Evolutionary conservation across 805 yeast genomes (phyloP).

Genomic region (Millerozyma miso): DNA sequence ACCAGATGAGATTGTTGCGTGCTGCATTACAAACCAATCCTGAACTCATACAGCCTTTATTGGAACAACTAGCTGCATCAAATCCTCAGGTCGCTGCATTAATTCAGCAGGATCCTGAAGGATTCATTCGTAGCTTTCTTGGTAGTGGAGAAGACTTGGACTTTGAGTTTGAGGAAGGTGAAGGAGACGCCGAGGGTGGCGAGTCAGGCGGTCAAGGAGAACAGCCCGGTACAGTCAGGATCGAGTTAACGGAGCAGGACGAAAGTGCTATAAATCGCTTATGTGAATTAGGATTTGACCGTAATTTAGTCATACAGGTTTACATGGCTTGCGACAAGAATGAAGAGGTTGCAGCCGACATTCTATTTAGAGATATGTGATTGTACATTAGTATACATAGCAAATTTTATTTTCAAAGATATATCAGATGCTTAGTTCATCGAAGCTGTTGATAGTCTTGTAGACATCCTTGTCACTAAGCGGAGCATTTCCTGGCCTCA

Average conservation of each 20-base stretch:
- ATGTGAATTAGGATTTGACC: constrained; percentile 90
- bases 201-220: constrained; percentile 35
- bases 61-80: constrained; percentile 74
- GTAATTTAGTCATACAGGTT: constrained; percentile 83
- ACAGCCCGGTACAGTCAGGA: constrained; percentile 41
- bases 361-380: constrained; percentile 57
- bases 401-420: background rate
- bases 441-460: constrained; percentile 17
- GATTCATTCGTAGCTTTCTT: constrained; percentile 68
- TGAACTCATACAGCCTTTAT: constrained; percentile 75
- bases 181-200: constrained; percentile 33
- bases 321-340: constrained; percentile 97
- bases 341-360: constrained; percentile 94
- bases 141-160: constrained; percentile 53
- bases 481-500: constrained; percentile 72
- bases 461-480: constrained; percentile 29
- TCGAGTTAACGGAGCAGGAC: constrained; percentile 74
- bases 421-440: constrained; percentile 7
- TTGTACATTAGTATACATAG: constrained; percentile 9
- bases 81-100: constrained; percentile 83
- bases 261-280: constrained; percentile 85
- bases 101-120: constrained; percentile 86
- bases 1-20: constrained; percentile 55
- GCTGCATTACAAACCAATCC: constrained; percentile 82
- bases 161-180: constrained; percentile 31